Base-by-base conservation (phyloP, 306 rosid genomes). In the Gastrolobium villosum region DNA sequence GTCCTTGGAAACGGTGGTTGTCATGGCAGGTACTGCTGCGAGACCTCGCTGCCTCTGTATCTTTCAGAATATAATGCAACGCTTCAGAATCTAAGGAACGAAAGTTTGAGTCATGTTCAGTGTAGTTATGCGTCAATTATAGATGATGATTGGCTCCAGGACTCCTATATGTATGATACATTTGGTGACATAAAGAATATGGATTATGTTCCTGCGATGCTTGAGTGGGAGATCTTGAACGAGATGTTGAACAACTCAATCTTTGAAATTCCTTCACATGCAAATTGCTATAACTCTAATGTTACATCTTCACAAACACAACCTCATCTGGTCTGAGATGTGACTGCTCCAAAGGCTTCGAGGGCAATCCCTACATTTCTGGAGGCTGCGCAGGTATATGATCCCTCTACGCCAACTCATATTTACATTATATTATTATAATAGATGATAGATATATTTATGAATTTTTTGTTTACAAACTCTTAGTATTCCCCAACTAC, bases 351-450 rank as follows among this genome's bases (percentile, higher is more conserved):
- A 0, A 0, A 0, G 80, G 53, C 15, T 45, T 9, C n/a, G 0
- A 0, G 0, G 79, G 79, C 13, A 35, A 75, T 75, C 62, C 79
- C 4, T 75, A 45, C 11, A 39, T 61, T 61, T 1, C 7, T 4
- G 72, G 44, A 37, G 80, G 80, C 41, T 76, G 80, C 11, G 7
- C 35, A 52, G 76, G 76, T 70, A 45, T n/a, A n/a, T 45, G 26
- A 34, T 35, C 20, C 44, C 10, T 15, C 15, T n/a, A n/a, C n/a
- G n/a, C n/a, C n/a, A n/a, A n/a, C n/a, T n/a, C n/a, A n/a, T n/a
- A n/a, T n/a, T n/a, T n/a, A n/a, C n/a, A n/a, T n/a, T n/a, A n/a
- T n/a, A n/a, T n/a, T n/a, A n/a, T n/a, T n/a, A n/a, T n/a, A n/a
- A n/a, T n/a, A n/a, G n/a, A n/a, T n/a, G n/a, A n/a, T n/a, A n/a